Percentiles rank a stretch among this genome's conserved stretches.
These are phyloP conservation scores for Colletotrichum noveboracense DNA, from an alignment of 2,329 filamentous ascomycete genomes.

Conservation along the genomic window DNA sequence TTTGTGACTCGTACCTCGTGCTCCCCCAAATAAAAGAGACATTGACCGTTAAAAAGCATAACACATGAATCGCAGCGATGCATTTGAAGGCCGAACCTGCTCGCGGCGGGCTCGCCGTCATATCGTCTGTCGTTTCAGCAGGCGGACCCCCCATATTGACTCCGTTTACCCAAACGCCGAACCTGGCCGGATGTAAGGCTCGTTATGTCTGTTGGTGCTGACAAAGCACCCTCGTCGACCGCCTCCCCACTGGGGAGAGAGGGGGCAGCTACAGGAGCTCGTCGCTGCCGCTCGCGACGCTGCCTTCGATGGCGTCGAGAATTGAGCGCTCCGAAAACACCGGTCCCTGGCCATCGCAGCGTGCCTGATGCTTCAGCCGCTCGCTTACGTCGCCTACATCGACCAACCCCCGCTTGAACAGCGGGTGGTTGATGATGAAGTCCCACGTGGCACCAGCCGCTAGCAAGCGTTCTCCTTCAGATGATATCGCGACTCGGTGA, in stretches of 20 bases:
- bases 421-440: constrained; percentile 79
- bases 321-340: constrained; percentile 85
- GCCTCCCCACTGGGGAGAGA: neutral
- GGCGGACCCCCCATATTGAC: constrained; percentile 1
- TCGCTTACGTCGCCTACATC: constrained; percentile 85
- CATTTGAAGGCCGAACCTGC: neutral
- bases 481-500: constrained; percentile 71
- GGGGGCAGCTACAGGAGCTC: constrained; percentile 61
- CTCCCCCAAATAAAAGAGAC: neutral
- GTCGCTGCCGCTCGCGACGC: constrained; percentile 77
- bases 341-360: constrained; percentile 86
- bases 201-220: constrained; percentile 1
- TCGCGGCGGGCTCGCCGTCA: neutral
- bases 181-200: constrained; percentile 8
- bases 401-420: constrained; percentile 78
- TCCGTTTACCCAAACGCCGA: constrained; percentile 21
- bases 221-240: neutral
- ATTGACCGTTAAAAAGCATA: neutral
- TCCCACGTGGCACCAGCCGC: constrained; percentile 88
- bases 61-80: neutral
- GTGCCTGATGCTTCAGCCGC: constrained; percentile 73
- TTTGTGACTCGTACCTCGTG: constrained; percentile 6
- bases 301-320: constrained; percentile 76
- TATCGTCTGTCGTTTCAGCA: constrained; percentile 7
- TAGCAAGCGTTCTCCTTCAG: constrained; percentile 72